Conservation (phyloP, 1,284 basidiomycete species). For the Malassezia vespertilionis region DNA sequence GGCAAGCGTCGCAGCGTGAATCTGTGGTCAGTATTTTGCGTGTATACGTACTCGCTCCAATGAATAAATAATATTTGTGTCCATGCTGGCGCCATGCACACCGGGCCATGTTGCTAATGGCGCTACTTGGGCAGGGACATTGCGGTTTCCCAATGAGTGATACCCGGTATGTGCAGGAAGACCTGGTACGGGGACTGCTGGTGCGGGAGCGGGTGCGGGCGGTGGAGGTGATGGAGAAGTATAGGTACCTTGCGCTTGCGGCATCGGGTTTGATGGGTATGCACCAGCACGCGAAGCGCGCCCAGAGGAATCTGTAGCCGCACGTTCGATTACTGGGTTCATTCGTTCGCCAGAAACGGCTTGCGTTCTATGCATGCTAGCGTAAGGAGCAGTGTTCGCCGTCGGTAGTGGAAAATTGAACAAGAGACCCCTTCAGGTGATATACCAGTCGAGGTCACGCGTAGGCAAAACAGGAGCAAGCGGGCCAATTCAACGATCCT, state of each 20-base stretch:
- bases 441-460: not conserved
- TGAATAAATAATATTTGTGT: conserved; percentile 3
- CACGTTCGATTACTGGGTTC: not conserved
- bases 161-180: too few relatives aligned
- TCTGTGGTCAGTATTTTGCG: conserved; percentile 14
- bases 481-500: too few relatives aligned
- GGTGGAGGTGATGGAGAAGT: conserved; percentile 3
- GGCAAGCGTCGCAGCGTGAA: conserved; percentile 26
- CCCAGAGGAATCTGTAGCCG: not conserved
- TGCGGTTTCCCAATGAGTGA: too few relatives aligned
- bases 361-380: not conserved
- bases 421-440: not conserved
- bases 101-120: too few relatives aligned
- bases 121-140: too few relatives aligned
- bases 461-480: not conserved
- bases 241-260: not conserved
- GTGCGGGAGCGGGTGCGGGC: conserved; percentile 9
- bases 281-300: too few relatives aligned
- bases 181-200: too few relatives aligned
- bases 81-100: conserved; percentile 1
- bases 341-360: conserved; percentile 1
- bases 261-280: too few relatives aligned
- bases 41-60: conserved; percentile 12
- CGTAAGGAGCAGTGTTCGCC: not conserved
- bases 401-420: not conserved